Conservation (phyloP, 257 asterid genomes). For the Jasminum sambac region DNA sequence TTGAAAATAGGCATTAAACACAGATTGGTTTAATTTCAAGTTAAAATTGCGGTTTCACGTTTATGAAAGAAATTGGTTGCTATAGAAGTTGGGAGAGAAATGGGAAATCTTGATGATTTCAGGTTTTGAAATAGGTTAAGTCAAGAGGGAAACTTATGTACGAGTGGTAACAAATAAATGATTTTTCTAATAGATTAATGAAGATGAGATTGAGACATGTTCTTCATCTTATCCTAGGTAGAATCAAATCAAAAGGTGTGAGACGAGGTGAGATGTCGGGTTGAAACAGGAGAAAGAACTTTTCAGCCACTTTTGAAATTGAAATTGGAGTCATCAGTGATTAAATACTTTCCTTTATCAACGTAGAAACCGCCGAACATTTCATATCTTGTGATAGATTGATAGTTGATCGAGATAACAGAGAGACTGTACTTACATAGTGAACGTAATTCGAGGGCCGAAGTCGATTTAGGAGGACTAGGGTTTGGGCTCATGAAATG, state of each 20-base stretch:
- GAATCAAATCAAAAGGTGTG: neutral
- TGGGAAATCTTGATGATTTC: neutral
- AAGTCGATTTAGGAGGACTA: neutral
- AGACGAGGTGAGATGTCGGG: neutral
- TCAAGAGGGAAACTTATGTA: neutral
- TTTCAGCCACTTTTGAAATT: constrained; percentile 13
- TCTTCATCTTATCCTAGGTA: neutral
- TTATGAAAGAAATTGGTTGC: neutral
- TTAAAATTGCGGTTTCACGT: neutral
- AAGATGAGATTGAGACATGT: neutral
- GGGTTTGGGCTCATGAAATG: constrained; percentile 1
- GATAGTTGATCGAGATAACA: neutral
- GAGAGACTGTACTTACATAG: constrained; percentile 19
- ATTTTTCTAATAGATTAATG: neutral
- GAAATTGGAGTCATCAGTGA: neutral
- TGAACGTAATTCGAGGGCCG: neutral
- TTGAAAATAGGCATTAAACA: neutral
- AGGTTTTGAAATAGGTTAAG: too few relatives aligned
- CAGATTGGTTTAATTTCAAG: neutral
- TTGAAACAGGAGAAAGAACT: neutral
- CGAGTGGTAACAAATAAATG: neutral
- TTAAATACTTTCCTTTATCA: constrained; percentile 32
- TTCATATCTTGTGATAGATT: constrained; percentile 18
- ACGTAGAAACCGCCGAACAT: constrained; percentile 52
- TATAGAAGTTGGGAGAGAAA: neutral